These are phyloP conservation scores for Logfia minima DNA, from an alignment of 129 eudicot species.

Conservation along the genomic window DNA sequence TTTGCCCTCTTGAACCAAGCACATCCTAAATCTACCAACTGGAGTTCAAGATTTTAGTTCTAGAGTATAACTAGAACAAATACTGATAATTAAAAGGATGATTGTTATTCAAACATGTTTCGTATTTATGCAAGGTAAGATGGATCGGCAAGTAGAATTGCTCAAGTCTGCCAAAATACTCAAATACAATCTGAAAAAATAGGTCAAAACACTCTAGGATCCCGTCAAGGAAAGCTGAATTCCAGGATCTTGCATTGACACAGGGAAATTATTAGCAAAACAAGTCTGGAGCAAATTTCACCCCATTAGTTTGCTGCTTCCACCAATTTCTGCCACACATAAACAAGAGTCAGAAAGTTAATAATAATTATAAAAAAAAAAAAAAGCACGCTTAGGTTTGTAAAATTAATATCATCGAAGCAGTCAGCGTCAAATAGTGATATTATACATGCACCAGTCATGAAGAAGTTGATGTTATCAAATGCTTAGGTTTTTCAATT, in stretches of 20 bases:
- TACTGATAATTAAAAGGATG: background rate
- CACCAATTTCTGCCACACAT: constrained; percentile 45
- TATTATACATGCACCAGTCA: background rate
- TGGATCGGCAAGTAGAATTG: background rate
- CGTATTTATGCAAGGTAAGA: constrained; percentile 22
- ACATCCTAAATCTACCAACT: background rate
- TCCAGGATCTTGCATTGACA: constrained; percentile 17
- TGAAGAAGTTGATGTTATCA: background rate
- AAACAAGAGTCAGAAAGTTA: constrained; percentile 7
- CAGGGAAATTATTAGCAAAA: constrained; percentile 37
- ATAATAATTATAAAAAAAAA: background rate
- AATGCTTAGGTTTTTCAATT: background rate
- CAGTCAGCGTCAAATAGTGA: background rate
- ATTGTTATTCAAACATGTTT: constrained; percentile 26
- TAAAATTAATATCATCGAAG: background rate
- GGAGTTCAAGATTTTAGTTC: constrained; percentile 1
- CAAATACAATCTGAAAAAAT: constrained; percentile 21
- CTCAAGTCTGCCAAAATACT: constrained; percentile 5
- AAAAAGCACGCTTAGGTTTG: background rate
- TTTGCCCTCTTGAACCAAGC: too few species aligned
- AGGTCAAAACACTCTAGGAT: constrained; percentile 10
- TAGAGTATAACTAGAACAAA: constrained; percentile 9
- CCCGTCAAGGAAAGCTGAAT: constrained; percentile 4
- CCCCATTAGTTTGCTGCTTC: constrained; percentile 44
- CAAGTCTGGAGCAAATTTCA: constrained; percentile 3